Percentiles rank a stretch among this genome's conserved stretches.
Conservation (phyloP, 1,139 yeast species). For the Diutina siamensis region DNA sequence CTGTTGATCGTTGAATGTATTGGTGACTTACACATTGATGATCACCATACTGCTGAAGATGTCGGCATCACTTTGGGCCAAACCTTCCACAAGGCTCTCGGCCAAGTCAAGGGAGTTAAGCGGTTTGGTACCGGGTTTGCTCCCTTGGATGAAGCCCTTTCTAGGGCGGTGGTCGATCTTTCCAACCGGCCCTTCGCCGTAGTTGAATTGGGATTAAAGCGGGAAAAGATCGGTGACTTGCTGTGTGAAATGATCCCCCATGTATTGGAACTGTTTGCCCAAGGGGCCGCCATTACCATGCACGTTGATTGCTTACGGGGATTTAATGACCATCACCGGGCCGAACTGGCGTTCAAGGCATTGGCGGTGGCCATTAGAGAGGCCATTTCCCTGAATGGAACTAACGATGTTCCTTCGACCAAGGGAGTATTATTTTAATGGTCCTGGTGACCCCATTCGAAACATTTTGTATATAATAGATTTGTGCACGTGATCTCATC, state of each 20-base stretch:
- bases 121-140: conserved; percentile 94
- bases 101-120: conserved; percentile 81
- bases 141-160: conserved; percentile 90
- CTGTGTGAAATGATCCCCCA: conserved; percentile 97
- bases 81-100: conserved; percentile 84
- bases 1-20: conserved; percentile 77
- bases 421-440: conserved; percentile 72
- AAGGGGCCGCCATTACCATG: conserved; percentile 77
- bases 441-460: background rate
- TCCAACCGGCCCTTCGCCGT: conserved; percentile 91
- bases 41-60: conserved; percentile 95
- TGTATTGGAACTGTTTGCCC: conserved; percentile 87
- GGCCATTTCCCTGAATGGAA: conserved; percentile 74
- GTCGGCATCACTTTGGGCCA: conserved; percentile 85
- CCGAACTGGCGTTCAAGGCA: conserved; percentile 94
- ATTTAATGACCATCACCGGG: conserved; percentile 88
- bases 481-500: too few species aligned
- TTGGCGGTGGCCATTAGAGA: conserved; percentile 85
- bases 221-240: conserved; percentile 89
- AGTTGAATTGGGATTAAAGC: conserved; percentile 74
- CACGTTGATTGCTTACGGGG: conserved; percentile 95
- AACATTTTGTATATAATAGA: too few species aligned
- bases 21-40: conserved; percentile 93
- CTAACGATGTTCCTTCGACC: conserved; percentile 87
- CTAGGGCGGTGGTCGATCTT: conserved; percentile 88